Percentiles rank a stretch among this genome's conserved stretches.
Conservation (phyloP, 371 early-diverging fungal species). For the Sanchytrium tribonematis region DNA sequence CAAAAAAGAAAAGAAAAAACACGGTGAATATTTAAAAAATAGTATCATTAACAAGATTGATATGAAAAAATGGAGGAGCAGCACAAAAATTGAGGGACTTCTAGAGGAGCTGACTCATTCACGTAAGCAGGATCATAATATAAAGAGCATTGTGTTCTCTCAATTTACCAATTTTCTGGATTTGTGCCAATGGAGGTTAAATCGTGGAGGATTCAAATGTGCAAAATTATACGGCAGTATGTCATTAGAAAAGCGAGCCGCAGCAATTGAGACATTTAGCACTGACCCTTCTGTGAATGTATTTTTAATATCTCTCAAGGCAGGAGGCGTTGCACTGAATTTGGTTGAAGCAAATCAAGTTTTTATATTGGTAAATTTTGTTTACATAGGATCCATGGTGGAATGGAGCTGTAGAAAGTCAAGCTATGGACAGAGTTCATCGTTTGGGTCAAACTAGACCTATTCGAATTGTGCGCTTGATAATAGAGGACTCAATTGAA, state of each 20-base stretch:
- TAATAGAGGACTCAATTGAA: constrained; percentile 87
- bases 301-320: constrained; percentile 52
- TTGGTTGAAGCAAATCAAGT: constrained; percentile 75
- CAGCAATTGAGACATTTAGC: constrained; percentile 42
- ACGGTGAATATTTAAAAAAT: constrained; percentile 25
- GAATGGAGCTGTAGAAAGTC: constrained; percentile 63
- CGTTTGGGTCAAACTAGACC: constrained; percentile 67
- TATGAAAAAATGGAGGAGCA: constrained; percentile 25
- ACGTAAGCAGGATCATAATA: constrained; percentile 41
- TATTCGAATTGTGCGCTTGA: constrained; percentile 53
- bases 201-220: constrained; percentile 63
- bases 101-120: constrained; percentile 56
- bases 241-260: constrained; percentile 48
- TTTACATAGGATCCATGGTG: constrained; percentile 65
- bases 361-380: constrained; percentile 26
- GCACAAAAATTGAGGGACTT: constrained; percentile 65
- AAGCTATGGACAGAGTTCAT: constrained; percentile 66
- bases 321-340: constrained; percentile 89
- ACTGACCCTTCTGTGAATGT: constrained; percentile 28
- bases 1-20: too few species aligned
- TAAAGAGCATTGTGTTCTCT: constrained; percentile 61
- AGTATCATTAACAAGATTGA: constrained; percentile 73
- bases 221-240: constrained; percentile 81
- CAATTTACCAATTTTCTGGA: constrained; percentile 82
- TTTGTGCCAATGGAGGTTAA: constrained; percentile 72